These are phyloP conservation scores for Cytospora piceae DNA, from an alignment of 2,329 filamentous ascomycete species.

Conservation along the genomic window DNA sequence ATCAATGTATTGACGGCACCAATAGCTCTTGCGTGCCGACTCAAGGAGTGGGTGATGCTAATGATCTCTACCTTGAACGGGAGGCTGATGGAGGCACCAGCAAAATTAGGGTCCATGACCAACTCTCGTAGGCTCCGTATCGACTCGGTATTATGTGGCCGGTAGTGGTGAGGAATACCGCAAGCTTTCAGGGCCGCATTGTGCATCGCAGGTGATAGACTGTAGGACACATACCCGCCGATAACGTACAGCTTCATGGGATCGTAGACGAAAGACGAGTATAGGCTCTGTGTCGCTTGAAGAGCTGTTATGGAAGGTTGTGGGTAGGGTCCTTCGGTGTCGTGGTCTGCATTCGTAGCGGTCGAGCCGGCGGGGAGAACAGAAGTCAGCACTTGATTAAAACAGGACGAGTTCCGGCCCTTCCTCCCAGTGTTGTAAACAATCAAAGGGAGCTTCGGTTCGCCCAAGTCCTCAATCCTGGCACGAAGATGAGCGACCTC, in stretches of 20 bases:
- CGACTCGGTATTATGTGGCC: constrained; percentile 64
- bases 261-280: constrained; percentile 68
- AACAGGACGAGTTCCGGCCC: constrained; percentile 67
- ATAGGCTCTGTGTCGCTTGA: constrained; percentile 68
- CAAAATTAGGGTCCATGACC: constrained; percentile 68
- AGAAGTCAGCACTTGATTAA: constrained; percentile 67
- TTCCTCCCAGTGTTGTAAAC: constrained; percentile 67
- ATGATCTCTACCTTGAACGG: constrained; percentile 79
- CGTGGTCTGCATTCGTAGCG: constrained; percentile 31
- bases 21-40: constrained; percentile 73
- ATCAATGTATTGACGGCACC: constrained; percentile 78
- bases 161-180: constrained; percentile 71
- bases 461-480: constrained; percentile 48
- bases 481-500: constrained; percentile 60
- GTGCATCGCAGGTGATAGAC: constrained; percentile 78
- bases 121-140: constrained; percentile 67
- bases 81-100: constrained; percentile 71
- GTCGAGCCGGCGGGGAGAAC: constrained; percentile 52
- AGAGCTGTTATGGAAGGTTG: constrained; percentile 58
- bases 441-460: constrained; percentile 57
- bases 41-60: constrained; percentile 68
- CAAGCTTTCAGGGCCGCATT: constrained; percentile 68
- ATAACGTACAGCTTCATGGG: constrained; percentile 75
- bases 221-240: constrained; percentile 73
- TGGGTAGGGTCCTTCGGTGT: constrained; percentile 32